Evolutionary conservation across 352 stramenopile genomes (phyloP), one percentile per base, ranked within the genome.

Genomic region (Globisporangium sylvaticum): DNA sequence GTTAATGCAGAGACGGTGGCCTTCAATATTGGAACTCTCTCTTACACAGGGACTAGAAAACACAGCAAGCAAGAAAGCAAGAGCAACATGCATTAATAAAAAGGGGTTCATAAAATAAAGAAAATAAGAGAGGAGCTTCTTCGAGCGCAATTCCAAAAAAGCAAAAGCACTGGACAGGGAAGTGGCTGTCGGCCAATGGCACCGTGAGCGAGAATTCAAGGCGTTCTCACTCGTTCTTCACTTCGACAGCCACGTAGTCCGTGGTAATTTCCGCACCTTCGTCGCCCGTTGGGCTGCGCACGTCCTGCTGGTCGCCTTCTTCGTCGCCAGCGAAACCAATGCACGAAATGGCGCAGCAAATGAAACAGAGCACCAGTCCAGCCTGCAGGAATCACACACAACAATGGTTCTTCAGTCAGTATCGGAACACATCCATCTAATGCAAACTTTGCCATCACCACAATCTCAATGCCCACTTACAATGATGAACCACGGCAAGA

Each of bases 401-500:
- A 37, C 53, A 62, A 24, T 20, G 31, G 50, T 59, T 22, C 22
- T 29, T 50, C 25, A 64, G 34, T 54, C 14, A 20, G 52, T 5
- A 39, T 15, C 8, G 8, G 1, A 6, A 39, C 31, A 34, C 31
- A 34, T 34, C 5, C 8, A 39, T 39, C 34, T 39, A n/a, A n/a
- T n/a, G n/a, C n/a, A n/a, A n/a, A n/a, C n/a, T n/a, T n/a, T n/a
- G n/a, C n/a, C n/a, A n/a, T 15, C 59, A 15, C 24, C 6, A 34
- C 32, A 48, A 42, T 34, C 10, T 22, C 22, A 32, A 18, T n/a
- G 24, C 10, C 24, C 6, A 88, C 83, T 54, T 70, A 92, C 87
- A 68, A 94, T 74, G 73, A 94, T 91, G 60, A 92, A 84, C 83
- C 83, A 93, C 54, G 87, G 87, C 32, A 94, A 68, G 29, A 94